A percentile compares a stretch with the other conserved stretches of the same genome.
Evolutionary conservation across 441 rosid genomes (phyloP).

Genomic region (Dalechampia spathulata): DNA sequence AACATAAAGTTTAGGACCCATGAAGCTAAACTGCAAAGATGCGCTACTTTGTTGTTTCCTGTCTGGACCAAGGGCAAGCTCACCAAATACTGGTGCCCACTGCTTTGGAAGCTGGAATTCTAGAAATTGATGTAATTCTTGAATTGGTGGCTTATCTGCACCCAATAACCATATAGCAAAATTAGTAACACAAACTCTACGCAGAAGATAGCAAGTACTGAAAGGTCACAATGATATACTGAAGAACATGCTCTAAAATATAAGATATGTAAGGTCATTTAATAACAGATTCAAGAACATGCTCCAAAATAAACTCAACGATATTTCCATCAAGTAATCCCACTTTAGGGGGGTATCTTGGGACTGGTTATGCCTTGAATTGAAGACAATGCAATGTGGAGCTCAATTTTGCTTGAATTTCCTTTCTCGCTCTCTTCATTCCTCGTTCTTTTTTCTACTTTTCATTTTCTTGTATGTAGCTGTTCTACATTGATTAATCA

Average conservation of each 20-base stretch:
- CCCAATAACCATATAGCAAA: not conserved
- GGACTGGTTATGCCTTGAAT: not conserved
- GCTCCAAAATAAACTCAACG: not conserved
- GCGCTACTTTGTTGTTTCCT: conserved; percentile 58
- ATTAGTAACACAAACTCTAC: not conserved
- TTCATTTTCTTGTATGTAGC: not conserved
- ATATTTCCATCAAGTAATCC: not conserved
- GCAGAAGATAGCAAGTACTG: too few species aligned
- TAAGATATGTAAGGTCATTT: too few species aligned
- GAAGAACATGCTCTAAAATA: not conserved
- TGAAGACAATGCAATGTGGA: not conserved
- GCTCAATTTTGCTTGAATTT: not conserved
- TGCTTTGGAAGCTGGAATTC: conserved; percentile 96
- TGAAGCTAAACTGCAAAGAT: conserved; percentile 78
- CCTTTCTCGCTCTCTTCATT: not conserved
- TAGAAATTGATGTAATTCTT: conserved; percentile 84
- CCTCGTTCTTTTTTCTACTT: too few species aligned
- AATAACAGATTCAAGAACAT: not conserved
- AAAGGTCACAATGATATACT: not conserved
- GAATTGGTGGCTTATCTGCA: conserved; percentile 84
- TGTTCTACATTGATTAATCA: not conserved
- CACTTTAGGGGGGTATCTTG: too few species aligned
- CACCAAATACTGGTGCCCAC: conserved; percentile 97
- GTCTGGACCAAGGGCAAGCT: conserved; percentile 89
- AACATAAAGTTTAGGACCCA: conserved; percentile 92